These are phyloP conservation scores for Planoprotostelium fungivorum DNA, from an alignment of 78 protist genomes.

Conservation along the genomic window DNA sequence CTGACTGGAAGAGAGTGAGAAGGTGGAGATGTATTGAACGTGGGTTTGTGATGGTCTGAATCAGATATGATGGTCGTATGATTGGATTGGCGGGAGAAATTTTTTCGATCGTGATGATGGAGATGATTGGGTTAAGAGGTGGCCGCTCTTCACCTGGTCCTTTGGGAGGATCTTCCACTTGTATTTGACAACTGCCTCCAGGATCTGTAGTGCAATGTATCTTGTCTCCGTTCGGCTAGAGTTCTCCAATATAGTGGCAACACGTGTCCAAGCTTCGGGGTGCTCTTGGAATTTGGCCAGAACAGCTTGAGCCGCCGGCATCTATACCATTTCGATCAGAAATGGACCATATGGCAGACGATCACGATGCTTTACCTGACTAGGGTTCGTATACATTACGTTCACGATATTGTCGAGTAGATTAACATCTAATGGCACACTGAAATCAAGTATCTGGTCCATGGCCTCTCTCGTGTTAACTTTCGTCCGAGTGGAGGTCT, in stretches of 20 bases:
- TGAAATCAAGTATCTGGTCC: constrained; percentile 74
- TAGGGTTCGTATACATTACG: constrained; percentile 1
- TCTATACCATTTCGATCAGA: not conserved
- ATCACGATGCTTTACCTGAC: constrained; percentile 16
- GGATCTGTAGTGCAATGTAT: constrained; percentile 69
- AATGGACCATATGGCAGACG: not conserved
- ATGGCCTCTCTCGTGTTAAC: no score
- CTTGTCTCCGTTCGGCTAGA: constrained; percentile 53
- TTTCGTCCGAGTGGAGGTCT: no score
- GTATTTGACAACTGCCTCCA: constrained; percentile 72
- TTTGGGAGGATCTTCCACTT: constrained; percentile 88
- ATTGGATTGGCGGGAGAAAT: no score
- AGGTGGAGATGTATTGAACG: no score
- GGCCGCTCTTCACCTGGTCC: constrained; percentile 32
- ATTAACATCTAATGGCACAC: constrained; percentile 58
- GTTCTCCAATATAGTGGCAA: constrained; percentile 73
- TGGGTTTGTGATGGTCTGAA: no score
- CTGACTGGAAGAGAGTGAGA: constrained; percentile 20
- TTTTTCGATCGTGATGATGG: no score
- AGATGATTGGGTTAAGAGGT: not conserved
- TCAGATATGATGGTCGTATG: no score
- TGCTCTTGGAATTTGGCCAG: constrained; percentile 75
- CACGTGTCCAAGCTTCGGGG: constrained; percentile 89
- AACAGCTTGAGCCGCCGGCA: constrained; percentile 43
- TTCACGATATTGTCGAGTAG: constrained; percentile 62